Evolutionary conservation across 2,329 filamentous ascomycete genomes (phyloP), one percentile per base, ranked within the genome.

Genomic region (Fusarium camptoceras): DNA sequence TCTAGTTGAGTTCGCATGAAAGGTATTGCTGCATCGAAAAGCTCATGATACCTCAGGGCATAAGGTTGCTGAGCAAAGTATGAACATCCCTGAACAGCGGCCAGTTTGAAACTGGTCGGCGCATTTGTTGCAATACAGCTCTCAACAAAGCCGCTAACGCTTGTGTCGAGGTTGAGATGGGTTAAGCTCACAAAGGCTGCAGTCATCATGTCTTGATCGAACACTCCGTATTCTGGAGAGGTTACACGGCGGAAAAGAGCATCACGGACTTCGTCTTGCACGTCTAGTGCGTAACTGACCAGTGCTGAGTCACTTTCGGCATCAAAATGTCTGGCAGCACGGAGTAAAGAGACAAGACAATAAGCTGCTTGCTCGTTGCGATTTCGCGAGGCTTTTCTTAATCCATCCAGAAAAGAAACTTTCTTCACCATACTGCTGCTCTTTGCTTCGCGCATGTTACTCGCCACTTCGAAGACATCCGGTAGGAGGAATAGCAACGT

Each of bases 381-480:
- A 74, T 90, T 90, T 58, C 87, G 84, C 55, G 91, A 78, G 22
- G 87, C 83, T 75, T 92, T 92, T 72, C 88, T 83, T 15, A 92
- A 77, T 43, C 83, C 84, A 64, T 92, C 89, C 18, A 92, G 80
- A 69, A 91, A 91, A 5, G 85, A 83, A 8, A 91, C 87, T 73
- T 91, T 91, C 78, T 92, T 92, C 18, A 85, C 83, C 77, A 91
- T 87, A 71, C 86, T 85, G 57, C 84, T 83, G 70, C 85, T 87
- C 76, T 90, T 91, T 30, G 85, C 85, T 68, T 91, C 89, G 61
- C 88, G 84, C 76, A 92, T 82, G 76, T 90, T 90, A 77, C 88
- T 90, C 27, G 89, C 89, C 34, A 91, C 88, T 77, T 91, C 88
- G 69, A 92, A 92, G 8, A 92, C 87, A 70, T 92, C 90, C 6